phyloP scores from a whole-genome alignment of 2,329 filamentous ascomycete genomes.

The Aspergillus sp. region DNA sequence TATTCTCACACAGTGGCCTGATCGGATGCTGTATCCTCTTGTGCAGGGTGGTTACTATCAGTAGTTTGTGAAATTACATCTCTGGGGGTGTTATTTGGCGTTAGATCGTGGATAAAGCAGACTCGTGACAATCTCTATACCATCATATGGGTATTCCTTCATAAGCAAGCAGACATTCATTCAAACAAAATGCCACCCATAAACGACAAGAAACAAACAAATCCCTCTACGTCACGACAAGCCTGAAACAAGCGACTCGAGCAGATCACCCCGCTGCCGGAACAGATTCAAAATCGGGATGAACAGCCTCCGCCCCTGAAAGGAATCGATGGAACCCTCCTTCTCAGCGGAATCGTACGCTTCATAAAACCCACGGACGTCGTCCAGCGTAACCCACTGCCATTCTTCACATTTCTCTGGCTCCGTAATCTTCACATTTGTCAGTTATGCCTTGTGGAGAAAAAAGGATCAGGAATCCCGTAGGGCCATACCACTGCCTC shows the following conservation, averaged over 20 bases:
- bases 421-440: slow-evolving; percentile 32
- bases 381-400: slow-evolving; percentile 53
- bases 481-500: slow-evolving; percentile 51
- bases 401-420: slow-evolving; percentile 56
- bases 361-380: slow-evolving; percentile 27
- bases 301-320: slow-evolving; percentile 8
- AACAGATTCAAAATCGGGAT: slow-evolving; percentile 14
- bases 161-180: too few species aligned
- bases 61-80: too few species aligned
- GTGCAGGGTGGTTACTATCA: too few species aligned
- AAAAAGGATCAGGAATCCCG: background rate
- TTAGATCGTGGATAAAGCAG: too few species aligned
- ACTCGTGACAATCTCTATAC: too few species aligned
- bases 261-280: slow-evolving; percentile 5
- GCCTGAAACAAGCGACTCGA: background rate
- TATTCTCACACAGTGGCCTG: too few species aligned
- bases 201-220: too few species aligned
- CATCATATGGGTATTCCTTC: too few species aligned
- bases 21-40: too few species aligned
- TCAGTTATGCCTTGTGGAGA: background rate
- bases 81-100: too few species aligned
- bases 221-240: background rate
- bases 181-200: too few species aligned
- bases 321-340: background rate
- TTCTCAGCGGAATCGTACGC: slow-evolving; percentile 5